A percentile compares a stretch with the other conserved stretches of the same genome.
Evolutionary conservation across 2,329 filamentous ascomycete genomes (phyloP).

Genomic region (Beauveria sp.): DNA sequence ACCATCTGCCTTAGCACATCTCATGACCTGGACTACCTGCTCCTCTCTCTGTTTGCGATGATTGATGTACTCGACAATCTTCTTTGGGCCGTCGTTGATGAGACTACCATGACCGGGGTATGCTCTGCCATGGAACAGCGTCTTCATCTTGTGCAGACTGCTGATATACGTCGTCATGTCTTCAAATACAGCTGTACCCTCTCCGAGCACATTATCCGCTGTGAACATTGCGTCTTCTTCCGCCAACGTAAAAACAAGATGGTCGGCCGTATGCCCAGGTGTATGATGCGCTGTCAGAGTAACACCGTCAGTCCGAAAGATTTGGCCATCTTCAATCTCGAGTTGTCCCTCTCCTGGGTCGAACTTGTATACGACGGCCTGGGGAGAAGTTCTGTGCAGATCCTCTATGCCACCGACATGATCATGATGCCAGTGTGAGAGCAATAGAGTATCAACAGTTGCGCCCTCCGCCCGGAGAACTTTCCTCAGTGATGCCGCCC

Average conservation of each 20-base stretch:
- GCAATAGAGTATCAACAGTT: conserved; percentile 58
- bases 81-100: conserved; percentile 62
- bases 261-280: conserved; percentile 70
- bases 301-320: conserved; percentile 50
- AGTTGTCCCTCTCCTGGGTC: conserved; percentile 44
- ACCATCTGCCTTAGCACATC: conserved; percentile 18
- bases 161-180: conserved; percentile 61
- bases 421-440: conserved; percentile 92
- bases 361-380: conserved; percentile 59
- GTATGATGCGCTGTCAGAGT: conserved; percentile 57
- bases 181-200: conserved; percentile 81
- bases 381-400: conserved; percentile 55
- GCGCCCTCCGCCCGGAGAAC: conserved; percentile 62
- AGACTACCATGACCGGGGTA: conserved; percentile 87
- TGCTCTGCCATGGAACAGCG: conserved; percentile 56
- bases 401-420: conserved; percentile 72
- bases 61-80: conserved; percentile 72
- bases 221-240: conserved; percentile 83
- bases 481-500: conserved; percentile 58
- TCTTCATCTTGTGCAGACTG: conserved; percentile 62
- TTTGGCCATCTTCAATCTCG: conserved; percentile 41
- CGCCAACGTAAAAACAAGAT: conserved; percentile 68
- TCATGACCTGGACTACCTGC: conserved; percentile 63
- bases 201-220: conserved; percentile 80
- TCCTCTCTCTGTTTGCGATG: conserved; percentile 75